Percentiles rank a stretch among this genome's conserved stretches.
These are phyloP conservation scores for Penicillium paradoxum DNA, from an alignment of 495 filamentous ascomycete species.

Conservation along the genomic window DNA sequence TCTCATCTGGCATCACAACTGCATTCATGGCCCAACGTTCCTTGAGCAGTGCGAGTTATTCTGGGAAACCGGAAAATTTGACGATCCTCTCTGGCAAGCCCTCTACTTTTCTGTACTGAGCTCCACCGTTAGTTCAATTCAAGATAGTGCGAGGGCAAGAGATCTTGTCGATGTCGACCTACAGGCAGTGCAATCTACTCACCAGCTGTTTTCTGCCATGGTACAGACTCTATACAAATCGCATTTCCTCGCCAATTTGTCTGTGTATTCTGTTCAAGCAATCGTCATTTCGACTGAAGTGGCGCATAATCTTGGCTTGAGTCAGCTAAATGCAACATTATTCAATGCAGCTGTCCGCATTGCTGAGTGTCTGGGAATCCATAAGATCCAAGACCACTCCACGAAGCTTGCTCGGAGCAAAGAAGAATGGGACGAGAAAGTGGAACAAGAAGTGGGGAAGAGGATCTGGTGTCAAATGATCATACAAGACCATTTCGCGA, in stretches of 20 bases:
- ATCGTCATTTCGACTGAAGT: conserved; percentile 42
- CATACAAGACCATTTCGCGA: conserved; percentile 47
- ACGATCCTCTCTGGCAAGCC: conserved; percentile 30
- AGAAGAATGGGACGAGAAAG: conserved; percentile 24
- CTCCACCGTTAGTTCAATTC: conserved; percentile 27
- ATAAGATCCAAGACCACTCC: conserved; percentile 25
- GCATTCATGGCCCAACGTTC: conserved; percentile 26
- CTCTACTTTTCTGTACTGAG: conserved; percentile 27
- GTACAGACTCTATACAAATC: conserved; percentile 24
- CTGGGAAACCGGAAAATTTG: conserved; percentile 25
- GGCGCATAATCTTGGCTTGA: conserved; percentile 44
- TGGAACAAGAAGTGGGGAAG: conserved; percentile 37
- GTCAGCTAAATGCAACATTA: conserved; percentile 36
- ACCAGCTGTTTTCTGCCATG: conserved; percentile 26
- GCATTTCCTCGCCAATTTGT: conserved; percentile 32
- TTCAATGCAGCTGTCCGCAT: conserved; percentile 39
- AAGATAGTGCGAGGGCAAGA: conserved; percentile 22
- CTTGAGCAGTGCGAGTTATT: conserved; percentile 28
- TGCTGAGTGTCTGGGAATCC: conserved; percentile 34
- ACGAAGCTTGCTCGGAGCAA: conserved; percentile 14
- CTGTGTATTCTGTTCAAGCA: conserved; percentile 38
- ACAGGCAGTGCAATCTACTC: conserved; percentile 17
- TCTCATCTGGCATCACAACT: conserved; percentile 30
- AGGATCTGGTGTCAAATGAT: conserved; percentile 43
- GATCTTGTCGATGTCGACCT: conserved; percentile 20